A percentile compares a stretch with the other conserved stretches of the same genome.
Conservation (phyloP, 2,329 filamentous ascomycete species). For the Endocalyx cinctus region DNA sequence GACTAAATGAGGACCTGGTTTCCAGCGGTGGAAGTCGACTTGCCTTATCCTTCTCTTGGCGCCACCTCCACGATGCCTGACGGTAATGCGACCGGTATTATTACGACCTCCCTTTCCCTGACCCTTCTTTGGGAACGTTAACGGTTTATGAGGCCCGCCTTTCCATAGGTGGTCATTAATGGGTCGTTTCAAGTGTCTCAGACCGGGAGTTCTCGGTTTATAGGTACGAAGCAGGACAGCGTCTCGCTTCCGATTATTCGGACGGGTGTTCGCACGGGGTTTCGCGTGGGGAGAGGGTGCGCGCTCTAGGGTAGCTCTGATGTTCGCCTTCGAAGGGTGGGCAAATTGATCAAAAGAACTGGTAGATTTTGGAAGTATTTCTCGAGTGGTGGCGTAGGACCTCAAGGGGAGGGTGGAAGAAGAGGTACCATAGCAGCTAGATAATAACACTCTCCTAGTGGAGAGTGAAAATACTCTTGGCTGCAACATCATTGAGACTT, state of each 20-base stretch:
- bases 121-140: slow-evolving; percentile 91
- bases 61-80: slow-evolving; percentile 89
- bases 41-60: slow-evolving; percentile 87
- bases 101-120: slow-evolving; percentile 92
- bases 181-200: slow-evolving; percentile 84
- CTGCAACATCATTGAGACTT: slow-evolving; percentile 29
- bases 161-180: slow-evolving; percentile 98
- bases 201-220: slow-evolving; percentile 86
- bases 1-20: slow-evolving; percentile 78
- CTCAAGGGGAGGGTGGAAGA: slow-evolving; percentile 13
- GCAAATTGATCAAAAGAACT: no score
- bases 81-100: slow-evolving; percentile 76
- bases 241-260: no score
- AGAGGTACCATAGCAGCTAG: slow-evolving; percentile 17
- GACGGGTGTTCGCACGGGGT: no score
- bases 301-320: no score
- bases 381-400: slow-evolving; percentile 24
- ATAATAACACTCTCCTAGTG: slow-evolving; percentile 21
- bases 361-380: slow-evolving; percentile 12
- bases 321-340: no score
- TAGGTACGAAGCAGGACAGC: slow-evolving; percentile 69
- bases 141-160: slow-evolving; percentile 72
- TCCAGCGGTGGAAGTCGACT: slow-evolving; percentile 79
- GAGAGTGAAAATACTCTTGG: slow-evolving; percentile 24
- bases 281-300: no score